Percentiles rank a stretch among this genome's conserved stretches.
Evolutionary conservation across 192 early-diverging fungal genomes (phyloP).

Genomic region (Coemansia guatemalensis): DNA sequence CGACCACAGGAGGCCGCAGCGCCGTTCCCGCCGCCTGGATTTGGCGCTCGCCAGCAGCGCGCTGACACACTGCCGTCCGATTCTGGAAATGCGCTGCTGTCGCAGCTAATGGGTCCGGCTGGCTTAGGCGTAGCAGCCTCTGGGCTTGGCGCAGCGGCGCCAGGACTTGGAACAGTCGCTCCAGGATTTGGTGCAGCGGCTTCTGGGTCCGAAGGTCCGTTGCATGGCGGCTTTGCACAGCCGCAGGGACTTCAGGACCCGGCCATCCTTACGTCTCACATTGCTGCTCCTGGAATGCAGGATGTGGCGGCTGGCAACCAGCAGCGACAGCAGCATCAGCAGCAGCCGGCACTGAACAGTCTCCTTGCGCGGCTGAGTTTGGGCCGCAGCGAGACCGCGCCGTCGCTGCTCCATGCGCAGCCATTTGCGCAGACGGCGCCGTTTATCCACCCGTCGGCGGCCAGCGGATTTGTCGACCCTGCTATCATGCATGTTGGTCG

Average conservation of each 20-base stretch:
- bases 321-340: conserved; percentile 30
- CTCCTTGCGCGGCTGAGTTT: conserved; percentile 38
- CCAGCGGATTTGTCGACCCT: conserved; percentile 34
- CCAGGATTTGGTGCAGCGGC: conserved; percentile 12
- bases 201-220: neutral
- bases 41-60: conserved; percentile 23
- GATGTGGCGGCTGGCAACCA: conserved; percentile 9
- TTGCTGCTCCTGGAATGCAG: conserved; percentile 3
- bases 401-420: neutral
- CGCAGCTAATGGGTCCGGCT: conserved; percentile 33
- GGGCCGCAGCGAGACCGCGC: conserved; percentile 10
- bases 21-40: conserved; percentile 43
- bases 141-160: conserved; percentile 10
- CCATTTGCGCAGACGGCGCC: conserved; percentile 5
- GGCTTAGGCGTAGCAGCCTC: conserved; percentile 3
- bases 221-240: neutral
- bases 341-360: conserved; percentile 39
- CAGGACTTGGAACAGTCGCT: no score
- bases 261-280: conserved; percentile 19
- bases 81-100: conserved; percentile 22
- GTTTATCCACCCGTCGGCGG: neutral
- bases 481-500: conserved; percentile 41
- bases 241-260: conserved; percentile 24
- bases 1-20: conserved; percentile 13
- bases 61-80: conserved; percentile 13